Evolutionary conservation across 163 green algal species (phyloP), one percentile per base, ranked within the genome.

Genomic region (Scenedesmus sp.): DNA sequence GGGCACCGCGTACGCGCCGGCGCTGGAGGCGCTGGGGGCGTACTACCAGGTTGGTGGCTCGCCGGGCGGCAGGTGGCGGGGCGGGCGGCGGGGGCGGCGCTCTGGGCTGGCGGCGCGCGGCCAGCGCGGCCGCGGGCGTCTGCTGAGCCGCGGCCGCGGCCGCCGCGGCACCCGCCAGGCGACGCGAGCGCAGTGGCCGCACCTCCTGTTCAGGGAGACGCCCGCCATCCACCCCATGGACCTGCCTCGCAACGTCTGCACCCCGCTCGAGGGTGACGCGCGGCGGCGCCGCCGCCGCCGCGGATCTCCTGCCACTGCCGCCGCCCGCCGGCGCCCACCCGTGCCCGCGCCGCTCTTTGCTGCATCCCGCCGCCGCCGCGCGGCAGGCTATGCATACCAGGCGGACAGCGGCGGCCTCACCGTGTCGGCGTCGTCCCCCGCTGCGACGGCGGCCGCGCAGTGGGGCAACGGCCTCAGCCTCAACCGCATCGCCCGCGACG

Each of bases 31-130:
- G n/a, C 44, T 78, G 36, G 70, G 54, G 10, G 26, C 45, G 31
- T 78, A 70, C 57, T 78, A 78, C 26, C 14, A 63, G 24, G 65
- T 75, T 34, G 24, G 57, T n/a, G n/a, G n/a, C n/a, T n/a, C n/a
- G n/a, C n/a, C n/a, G n/a, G n/a, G n/a, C 29, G 13, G 24, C 54
- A 4, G 54, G 14, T 14, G 33, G 54, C n/a, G 54, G 29, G 54
- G 17, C 33, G 54, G 2, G 54, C 1, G 11, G 20, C 2, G 54
- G 1, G 2, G 17, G 54, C 17, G 17, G 54, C 33, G 54, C 48
- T 18, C 48, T 26, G 22, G 48, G 50, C 50, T 11, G 50, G n/a
- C 26, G 5, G 4, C 9, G 26, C 5, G 50, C 26, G 9, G 50
- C 50, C 3, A 22, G 58, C 33, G 63, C 42, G 47, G 65, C 20